phyloP scores from a whole-genome alignment of 352 stramenopile species.

The Pythium inflatum region DNA sequence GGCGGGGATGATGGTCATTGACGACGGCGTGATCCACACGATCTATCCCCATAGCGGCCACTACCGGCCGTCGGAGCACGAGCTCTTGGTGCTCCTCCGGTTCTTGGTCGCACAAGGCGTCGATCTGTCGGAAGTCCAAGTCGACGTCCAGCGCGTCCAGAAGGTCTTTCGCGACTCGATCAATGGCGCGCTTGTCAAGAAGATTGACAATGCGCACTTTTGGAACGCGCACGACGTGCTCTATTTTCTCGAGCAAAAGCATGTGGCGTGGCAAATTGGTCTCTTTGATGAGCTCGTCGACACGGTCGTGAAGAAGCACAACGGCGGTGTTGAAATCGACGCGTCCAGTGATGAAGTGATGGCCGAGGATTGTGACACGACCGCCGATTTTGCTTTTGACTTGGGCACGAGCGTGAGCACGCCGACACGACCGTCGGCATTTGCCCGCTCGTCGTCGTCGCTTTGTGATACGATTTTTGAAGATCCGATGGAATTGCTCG shows the following conservation, averaged over 20 bases:
- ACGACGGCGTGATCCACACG: slow-evolving; percentile 88
- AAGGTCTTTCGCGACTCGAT: slow-evolving; percentile 92
- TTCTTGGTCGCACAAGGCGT: slow-evolving; percentile 93
- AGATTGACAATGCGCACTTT: slow-evolving; percentile 87
- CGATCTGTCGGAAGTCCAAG: slow-evolving; percentile 87
- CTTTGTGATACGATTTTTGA: slow-evolving; percentile 46
- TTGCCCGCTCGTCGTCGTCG: slow-evolving; percentile 20
- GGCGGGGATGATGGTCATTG: slow-evolving; percentile 96
- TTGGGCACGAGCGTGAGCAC: not conserved
- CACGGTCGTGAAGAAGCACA: slow-evolving; percentile 56
- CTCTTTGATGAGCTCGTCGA: slow-evolving; percentile 85
- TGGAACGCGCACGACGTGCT: slow-evolving; percentile 79
- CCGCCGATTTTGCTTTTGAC: slow-evolving; percentile 29
- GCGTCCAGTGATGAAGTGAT: slow-evolving; percentile 50
- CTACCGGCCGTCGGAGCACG: slow-evolving; percentile 95
- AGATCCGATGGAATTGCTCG: slow-evolving; percentile 47
- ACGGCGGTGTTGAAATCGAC: slow-evolving; percentile 40
- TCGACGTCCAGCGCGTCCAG: slow-evolving; percentile 96
- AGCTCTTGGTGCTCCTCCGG: slow-evolving; percentile 94
- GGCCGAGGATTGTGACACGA: slow-evolving; percentile 47
- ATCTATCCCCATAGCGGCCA: slow-evolving; percentile 98
- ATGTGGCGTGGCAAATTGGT: slow-evolving; percentile 72
- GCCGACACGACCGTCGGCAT: slow-evolving; percentile 12
- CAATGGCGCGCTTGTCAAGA: slow-evolving; percentile 73
- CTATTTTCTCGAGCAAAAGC: slow-evolving; percentile 77